Evolutionary conservation across 2,329 filamentous ascomycete species (phyloP), one percentile per base, ranked within the genome.

Genomic region (Fusarium sp.): DNA sequence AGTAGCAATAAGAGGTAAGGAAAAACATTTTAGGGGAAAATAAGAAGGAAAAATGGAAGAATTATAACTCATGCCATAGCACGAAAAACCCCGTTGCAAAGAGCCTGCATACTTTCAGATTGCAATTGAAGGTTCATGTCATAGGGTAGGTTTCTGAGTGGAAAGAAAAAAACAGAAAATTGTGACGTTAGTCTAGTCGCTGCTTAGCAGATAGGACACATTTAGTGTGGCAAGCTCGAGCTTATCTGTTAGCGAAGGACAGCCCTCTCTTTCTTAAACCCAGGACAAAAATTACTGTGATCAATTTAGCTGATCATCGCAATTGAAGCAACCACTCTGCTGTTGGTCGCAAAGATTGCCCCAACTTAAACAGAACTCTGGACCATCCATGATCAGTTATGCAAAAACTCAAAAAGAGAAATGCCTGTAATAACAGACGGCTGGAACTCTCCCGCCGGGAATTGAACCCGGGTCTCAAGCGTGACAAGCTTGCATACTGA

Each of bases 401-500:
- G 1, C 0, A 11, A 16, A 13, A 3, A 3, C 0, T 0, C 5
- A 46, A 64, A 64, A 58, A 46, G 2, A 18, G 0, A 0, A 10
- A 0, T 56, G 27, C 25, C 34, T 29, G 9, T 51, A 24, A 20
- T 5, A 1, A 61, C 62, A 64, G 59, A 24, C n/a, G 62, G 59
- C 59, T 64, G 49, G 62, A 64, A 58, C 61, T 64, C 61, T 64
- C 61, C 61, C 61, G 58, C 61, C 61, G 58, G 61, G 61, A 64
- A 64, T 64, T 62, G 61, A 64, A 64, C 58, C 61, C 61, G 61
- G 61, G 61, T 63, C 61, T 63, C 61, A 63, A 63, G 61, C 61
- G 58, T 57, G 58, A 64, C 61, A 64, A 63, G 61, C 58, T 63
- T 65, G 58, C 62, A 64, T 65, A 65, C 62, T 65, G 62, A 64